These are phyloP conservation scores for Maudiozyma serrabonitensis DNA, from an alignment of 805 yeast species.

Conservation along the genomic window DNA sequence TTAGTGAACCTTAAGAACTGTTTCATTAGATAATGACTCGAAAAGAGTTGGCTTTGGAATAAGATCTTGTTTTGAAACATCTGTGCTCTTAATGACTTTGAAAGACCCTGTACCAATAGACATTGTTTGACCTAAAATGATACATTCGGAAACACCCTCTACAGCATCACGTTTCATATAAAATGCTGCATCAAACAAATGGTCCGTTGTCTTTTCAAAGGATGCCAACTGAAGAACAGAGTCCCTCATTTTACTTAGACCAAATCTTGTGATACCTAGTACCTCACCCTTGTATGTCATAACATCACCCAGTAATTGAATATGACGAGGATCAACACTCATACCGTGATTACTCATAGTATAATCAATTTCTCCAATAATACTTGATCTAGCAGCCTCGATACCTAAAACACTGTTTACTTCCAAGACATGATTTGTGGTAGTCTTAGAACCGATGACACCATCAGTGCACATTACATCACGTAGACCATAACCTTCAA, in stretches of 20 bases:
- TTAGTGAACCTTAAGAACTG: slow-evolving; percentile 1
- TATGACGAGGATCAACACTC: slow-evolving; percentile 99
- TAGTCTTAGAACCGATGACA: slow-evolving; percentile 76
- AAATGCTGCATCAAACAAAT: slow-evolving; percentile 94
- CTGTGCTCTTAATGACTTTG: slow-evolving; percentile 60
- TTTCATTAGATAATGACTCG: slow-evolving; percentile 31
- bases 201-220: slow-evolving; percentile 97
- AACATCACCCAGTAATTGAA: slow-evolving; percentile 93
- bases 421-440: slow-evolving; percentile 88
- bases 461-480: slow-evolving; percentile 98
- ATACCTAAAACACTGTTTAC: slow-evolving; percentile 86
- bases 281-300: slow-evolving; percentile 99
- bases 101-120: slow-evolving; percentile 95
- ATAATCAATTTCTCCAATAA: slow-evolving; percentile 88
- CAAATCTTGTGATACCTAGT: slow-evolving; percentile 94
- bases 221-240: slow-evolving; percentile 94
- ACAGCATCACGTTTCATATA: slow-evolving; percentile 92
- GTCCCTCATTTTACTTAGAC: slow-evolving; percentile 96
- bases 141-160: slow-evolving; percentile 97
- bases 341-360: slow-evolving; percentile 99
- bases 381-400: slow-evolving; percentile 93
- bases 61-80: slow-evolving; percentile 36
- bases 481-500: slow-evolving; percentile 94
- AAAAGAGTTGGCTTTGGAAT: slow-evolving; percentile 37
- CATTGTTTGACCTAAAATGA: slow-evolving; percentile 96